phyloP scores from a whole-genome alignment of 805 yeast species.

The Kurtzmaniella cleridarum region DNA sequence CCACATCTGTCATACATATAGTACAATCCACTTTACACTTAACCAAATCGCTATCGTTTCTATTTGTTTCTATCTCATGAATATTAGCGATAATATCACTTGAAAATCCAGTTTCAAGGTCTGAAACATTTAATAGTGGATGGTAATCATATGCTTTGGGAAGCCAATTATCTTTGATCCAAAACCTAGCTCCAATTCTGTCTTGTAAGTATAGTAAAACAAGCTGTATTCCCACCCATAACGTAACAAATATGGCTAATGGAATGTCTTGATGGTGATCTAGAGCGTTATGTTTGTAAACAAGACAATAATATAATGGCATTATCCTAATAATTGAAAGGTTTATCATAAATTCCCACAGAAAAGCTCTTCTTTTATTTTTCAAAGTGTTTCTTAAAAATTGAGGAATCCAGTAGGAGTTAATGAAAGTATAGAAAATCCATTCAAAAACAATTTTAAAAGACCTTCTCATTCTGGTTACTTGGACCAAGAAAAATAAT shows the following conservation, averaged over 20 bases:
- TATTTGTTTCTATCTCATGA: slow-evolving; percentile 13
- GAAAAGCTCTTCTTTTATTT: slow-evolving; percentile 58
- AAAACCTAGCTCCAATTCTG: slow-evolving; percentile 72
- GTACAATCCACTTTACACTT: slow-evolving; percentile 68
- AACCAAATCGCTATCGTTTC: slow-evolving; percentile 20
- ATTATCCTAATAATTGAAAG: slow-evolving; percentile 55
- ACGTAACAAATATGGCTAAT: slow-evolving; percentile 40
- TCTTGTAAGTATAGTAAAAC: slow-evolving; percentile 56
- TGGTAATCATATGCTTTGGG: slow-evolving; percentile 88
- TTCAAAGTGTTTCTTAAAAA: slow-evolving; percentile 69
- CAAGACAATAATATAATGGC: slow-evolving; percentile 63
- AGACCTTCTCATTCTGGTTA: slow-evolving; percentile 50
- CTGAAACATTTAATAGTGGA: slow-evolving; percentile 53
- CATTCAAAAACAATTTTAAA: slow-evolving; percentile 57
- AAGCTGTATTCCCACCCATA: slow-evolving; percentile 63
- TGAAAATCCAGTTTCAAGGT: slow-evolving; percentile 59
- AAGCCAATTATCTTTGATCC: slow-evolving; percentile 65
- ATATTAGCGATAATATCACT: slow-evolving; percentile 42
- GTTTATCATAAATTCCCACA: slow-evolving; percentile 73
- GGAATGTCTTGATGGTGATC: slow-evolving; percentile 59
- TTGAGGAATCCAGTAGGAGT: slow-evolving; percentile 87
- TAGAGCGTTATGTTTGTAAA: slow-evolving; percentile 52
- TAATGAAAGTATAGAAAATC: slow-evolving; percentile 42
- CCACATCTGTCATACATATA: slow-evolving; percentile 81
- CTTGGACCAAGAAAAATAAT: slow-evolving; percentile 1